A percentile compares a stretch with the other conserved stretches of the same genome.
These are phyloP conservation scores for Elongisporangium prolatum DNA, from an alignment of 352 stramenopile genomes.

Conservation along the genomic window DNA sequence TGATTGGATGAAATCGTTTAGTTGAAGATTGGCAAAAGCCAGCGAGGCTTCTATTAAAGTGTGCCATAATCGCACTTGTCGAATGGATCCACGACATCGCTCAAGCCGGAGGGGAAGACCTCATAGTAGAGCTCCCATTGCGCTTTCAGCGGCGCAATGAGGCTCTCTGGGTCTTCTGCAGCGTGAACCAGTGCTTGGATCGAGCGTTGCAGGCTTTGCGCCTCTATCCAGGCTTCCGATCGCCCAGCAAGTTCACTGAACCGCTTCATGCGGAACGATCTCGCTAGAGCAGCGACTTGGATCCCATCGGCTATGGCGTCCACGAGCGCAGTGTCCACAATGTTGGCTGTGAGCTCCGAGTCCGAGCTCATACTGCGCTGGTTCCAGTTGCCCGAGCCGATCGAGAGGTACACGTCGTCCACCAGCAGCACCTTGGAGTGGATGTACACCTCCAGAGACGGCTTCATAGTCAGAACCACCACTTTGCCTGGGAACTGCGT, in stretches of 20 bases:
- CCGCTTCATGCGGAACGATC: slow-evolving; percentile 49
- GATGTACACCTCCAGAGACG: slow-evolving; percentile 32
- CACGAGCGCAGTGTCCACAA: slow-evolving; percentile 35
- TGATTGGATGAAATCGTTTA: neutral
- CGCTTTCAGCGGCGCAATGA: slow-evolving; percentile 23
- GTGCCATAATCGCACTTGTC: slow-evolving; percentile 10
- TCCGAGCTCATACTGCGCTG: slow-evolving; percentile 60
- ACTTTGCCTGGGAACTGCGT: slow-evolving; percentile 43
- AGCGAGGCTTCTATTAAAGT: neutral
- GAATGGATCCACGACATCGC: slow-evolving; percentile 24
- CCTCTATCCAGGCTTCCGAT: slow-evolving; percentile 27
- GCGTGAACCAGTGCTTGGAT: slow-evolving; percentile 30
- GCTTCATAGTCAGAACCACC: slow-evolving; percentile 40
- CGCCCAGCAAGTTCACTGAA: slow-evolving; percentile 49
- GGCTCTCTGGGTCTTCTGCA: slow-evolving; percentile 13
- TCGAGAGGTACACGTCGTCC: slow-evolving; percentile 60
- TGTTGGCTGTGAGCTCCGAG: slow-evolving; percentile 48
- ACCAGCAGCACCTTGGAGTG: slow-evolving; percentile 54
- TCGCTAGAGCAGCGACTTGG: slow-evolving; percentile 29
- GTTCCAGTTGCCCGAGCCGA: slow-evolving; percentile 68
- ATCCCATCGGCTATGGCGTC: slow-evolving; percentile 21
- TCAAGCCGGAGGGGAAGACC: slow-evolving; percentile 22
- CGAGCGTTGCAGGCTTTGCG: slow-evolving; percentile 37
- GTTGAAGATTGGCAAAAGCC: too few species aligned
- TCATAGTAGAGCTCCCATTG: slow-evolving; percentile 26